phyloP scores from a whole-genome alignment of 306 rosid genomes.

The Quercus alba region DNA sequence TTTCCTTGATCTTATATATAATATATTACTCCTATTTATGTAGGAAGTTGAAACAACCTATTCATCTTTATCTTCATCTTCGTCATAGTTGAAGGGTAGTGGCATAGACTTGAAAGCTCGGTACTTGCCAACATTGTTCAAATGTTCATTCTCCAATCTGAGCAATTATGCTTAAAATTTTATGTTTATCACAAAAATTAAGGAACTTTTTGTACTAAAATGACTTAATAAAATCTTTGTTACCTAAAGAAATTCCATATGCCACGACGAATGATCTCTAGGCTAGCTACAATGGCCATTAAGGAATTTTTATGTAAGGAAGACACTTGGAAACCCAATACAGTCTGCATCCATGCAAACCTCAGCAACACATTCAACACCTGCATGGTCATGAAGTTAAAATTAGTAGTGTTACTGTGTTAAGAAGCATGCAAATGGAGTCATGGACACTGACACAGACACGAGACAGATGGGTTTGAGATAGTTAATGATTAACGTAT shows the following conservation, averaged over 20 bases:
- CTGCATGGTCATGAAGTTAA: conserved; percentile 28
- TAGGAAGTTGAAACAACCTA: not conserved
- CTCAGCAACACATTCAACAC: conserved; percentile 61
- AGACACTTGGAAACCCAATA: conserved; percentile 31
- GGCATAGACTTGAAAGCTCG: conserved; percentile 76
- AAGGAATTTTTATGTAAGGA: conserved; percentile 48
- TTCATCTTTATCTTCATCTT: conserved; percentile 51
- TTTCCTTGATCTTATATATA: too few relatives aligned
- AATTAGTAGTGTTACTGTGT: not conserved
- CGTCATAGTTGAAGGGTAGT: conserved; percentile 66
- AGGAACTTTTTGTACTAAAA: not conserved
- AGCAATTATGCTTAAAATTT: not conserved
- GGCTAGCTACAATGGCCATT: conserved; percentile 37
- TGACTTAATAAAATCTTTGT: not conserved
- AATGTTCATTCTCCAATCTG: conserved; percentile 79
- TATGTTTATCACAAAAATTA: not conserved
- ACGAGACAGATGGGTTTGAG: too few relatives aligned
- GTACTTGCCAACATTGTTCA: conserved; percentile 77
- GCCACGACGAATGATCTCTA: conserved; percentile 75
- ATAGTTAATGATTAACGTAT: too few relatives aligned
- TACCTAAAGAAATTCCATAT: conserved; percentile 80
- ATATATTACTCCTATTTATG: too few relatives aligned
- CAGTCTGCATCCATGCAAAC: conserved; percentile 72
- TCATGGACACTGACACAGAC: too few relatives aligned
- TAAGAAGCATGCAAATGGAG: too few relatives aligned